Evolutionary conservation across 2,329 filamentous ascomycete genomes (phyloP), one percentile per base, ranked within the genome.

Genomic region (Tolypocladium cylindrosporum): DNA sequence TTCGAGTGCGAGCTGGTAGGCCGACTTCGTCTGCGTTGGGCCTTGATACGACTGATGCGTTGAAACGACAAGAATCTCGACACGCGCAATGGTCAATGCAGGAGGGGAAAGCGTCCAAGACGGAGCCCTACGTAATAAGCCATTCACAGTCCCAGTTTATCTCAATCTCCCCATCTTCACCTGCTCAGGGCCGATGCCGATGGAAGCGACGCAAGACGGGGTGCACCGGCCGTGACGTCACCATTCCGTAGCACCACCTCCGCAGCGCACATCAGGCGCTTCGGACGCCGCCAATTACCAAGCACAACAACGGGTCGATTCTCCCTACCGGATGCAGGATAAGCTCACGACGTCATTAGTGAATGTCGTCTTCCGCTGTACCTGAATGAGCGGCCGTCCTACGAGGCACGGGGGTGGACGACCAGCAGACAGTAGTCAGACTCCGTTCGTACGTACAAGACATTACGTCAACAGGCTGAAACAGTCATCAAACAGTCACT

Each of bases 211-310:
- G 45, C 45, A 31, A 31, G 14, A 50, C 9, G 45, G 45, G 27
- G 45, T 31, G 43, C 37, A 1, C 14, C 19, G 24, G 34, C 51
- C 39, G 37, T 57, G 58, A 59, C 59, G 59, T 61, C 59, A 62
- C 56, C 34, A 45, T 52, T 53, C 53, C 56, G 41, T 37, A 21
- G 16, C 39, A 9, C 31, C n/a, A 36, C 40, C 39, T 36, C 39
- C 41, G 48, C 31, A n/a, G 31, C 42, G 31, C 27, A 14, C 52
- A 27, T 57, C 39, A 14, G 19, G 16, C 34, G 16, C 11, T 9
- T 50, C 9, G 8, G 13, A 27, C 6, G 24, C 11, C 45, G 24
- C 45, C n/a, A 27, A 34, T 50, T 21, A 14, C 45, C 45, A 31
- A 39, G 37, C 16, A 9, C 24, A 19, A 9, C 24, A 19, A 50